A percentile compares a stretch with the other conserved stretches of the same genome.
These are phyloP conservation scores for Diplosphaera chodatii DNA, from an alignment of 139 green algal species.

Conservation along the genomic window DNA sequence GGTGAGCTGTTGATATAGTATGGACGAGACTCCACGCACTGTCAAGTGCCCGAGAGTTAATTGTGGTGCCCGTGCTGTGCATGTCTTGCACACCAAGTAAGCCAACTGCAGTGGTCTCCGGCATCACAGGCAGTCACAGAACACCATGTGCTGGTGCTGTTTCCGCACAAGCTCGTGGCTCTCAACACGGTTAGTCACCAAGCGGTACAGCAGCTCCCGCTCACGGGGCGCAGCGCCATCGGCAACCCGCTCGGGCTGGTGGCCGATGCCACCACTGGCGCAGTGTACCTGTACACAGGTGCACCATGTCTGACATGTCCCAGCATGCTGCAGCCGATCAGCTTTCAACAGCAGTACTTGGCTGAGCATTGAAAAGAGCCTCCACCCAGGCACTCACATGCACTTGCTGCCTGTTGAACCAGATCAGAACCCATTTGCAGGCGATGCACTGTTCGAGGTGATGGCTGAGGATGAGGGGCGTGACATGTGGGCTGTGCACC, in stretches of 20 bases:
- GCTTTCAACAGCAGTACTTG: too few species aligned
- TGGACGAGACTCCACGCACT: too few species aligned
- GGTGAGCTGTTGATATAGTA: neutral
- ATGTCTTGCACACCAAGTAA: too few species aligned
- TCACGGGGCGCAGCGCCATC: conserved; percentile 8
- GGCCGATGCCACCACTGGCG: conserved; percentile 14
- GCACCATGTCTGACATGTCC: neutral
- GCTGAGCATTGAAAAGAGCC: too few species aligned
- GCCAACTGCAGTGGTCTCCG: too few species aligned
- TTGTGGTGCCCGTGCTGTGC: too few species aligned
- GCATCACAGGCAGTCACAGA: conserved; percentile 57
- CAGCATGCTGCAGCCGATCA: too few species aligned
- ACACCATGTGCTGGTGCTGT: conserved; percentile 74
- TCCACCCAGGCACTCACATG: too few species aligned
- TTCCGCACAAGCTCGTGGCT: conserved; percentile 37
- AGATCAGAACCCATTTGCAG: too few species aligned
- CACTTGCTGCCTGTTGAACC: too few species aligned
- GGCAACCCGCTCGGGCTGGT: conserved; percentile 8
- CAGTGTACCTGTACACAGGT: conserved; percentile 14
- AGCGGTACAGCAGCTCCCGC: conserved; percentile 53
- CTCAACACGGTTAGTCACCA: conserved; percentile 58
- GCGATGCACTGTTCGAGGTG: conserved; percentile 31
- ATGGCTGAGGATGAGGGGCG: conserved; percentile 45
- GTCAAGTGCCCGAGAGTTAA: too few species aligned
- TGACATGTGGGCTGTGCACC: conserved; percentile 80